Conservation (phyloP, 768 basidiomycete genomes). For the Pleurotus giganteus region DNA sequence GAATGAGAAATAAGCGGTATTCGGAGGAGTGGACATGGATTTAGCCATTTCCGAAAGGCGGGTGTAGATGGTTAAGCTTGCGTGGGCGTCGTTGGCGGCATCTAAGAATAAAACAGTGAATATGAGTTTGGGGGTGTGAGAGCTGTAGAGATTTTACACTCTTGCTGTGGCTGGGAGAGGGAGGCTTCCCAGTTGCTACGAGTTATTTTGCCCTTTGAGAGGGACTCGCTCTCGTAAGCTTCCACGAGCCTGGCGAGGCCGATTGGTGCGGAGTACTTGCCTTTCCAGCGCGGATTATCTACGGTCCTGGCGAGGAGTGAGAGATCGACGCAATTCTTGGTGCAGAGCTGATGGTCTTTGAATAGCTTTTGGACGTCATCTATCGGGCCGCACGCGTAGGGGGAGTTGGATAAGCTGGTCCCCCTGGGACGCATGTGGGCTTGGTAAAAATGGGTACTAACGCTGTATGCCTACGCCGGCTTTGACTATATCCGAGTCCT, state of each 20-base stretch:
- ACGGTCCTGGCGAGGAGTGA: slow-evolving; percentile 66
- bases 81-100: slow-evolving; percentile 71
- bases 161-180: slow-evolving; percentile 45
- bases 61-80: slow-evolving; percentile 54
- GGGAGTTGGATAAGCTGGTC: slow-evolving; percentile 9
- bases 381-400: slow-evolving; percentile 23
- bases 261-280: slow-evolving; percentile 56
- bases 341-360: slow-evolving; percentile 41
- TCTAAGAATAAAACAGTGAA: slow-evolving; percentile 37
- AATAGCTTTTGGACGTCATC: slow-evolving; percentile 70
- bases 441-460: slow-evolving; percentile 22
- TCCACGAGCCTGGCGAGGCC: slow-evolving; percentile 68
- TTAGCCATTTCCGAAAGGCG: slow-evolving; percentile 43
- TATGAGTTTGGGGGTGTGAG: slow-evolving; percentile 12
- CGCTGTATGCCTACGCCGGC: slow-evolving; percentile 76
- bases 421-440: slow-evolving; percentile 1
- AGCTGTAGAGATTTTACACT: slow-evolving; percentile 48
- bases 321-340: slow-evolving; percentile 63
- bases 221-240: slow-evolving; percentile 47
- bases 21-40: slow-evolving; percentile 30
- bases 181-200: slow-evolving; percentile 68
- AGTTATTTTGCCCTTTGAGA: slow-evolving; percentile 60
- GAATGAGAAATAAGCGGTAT: slow-evolving; percentile 54
- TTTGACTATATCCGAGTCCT: slow-evolving; percentile 54
- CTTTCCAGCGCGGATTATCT: slow-evolving; percentile 73